Base-by-base conservation (phyloP, 768 basidiomycete species). In the Steccherinum ochraceum region DNA sequence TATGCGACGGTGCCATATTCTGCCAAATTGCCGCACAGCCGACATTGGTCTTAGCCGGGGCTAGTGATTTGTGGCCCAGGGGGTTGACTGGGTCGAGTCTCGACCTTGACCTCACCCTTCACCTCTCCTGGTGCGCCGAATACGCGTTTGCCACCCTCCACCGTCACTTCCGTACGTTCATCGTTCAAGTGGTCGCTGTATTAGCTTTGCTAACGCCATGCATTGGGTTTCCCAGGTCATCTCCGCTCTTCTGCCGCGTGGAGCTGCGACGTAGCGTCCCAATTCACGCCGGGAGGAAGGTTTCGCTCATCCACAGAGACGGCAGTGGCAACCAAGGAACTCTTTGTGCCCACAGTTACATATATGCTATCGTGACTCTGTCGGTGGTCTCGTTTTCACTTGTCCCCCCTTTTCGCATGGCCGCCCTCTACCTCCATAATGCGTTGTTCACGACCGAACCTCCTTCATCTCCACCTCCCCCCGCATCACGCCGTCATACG, bases 361-460 rank as follows among this genome's bases (percentile, higher is more conserved):
- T 35, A 35, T 35, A 35, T 35, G 30, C 30, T 7, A 35, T 35
- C 30, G 7, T 16, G 7, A 7, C 30, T 16, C 7, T 16, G 30
- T 35, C 30, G 30, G 30, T 16, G 7, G 30, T 35, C 30, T 35
- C 30, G 30, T 35, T 7, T 35, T 16, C 16, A 16, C 30, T 35
- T 7, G 30, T n/a, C 16, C 45, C 13, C 24, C 16, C 24, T 16
- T 39, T 16, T 40, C 47, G 16, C n/a, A 86, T 86, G 84, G 76
- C 80, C 50, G 79, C 78, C 47, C 63, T 82, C 47, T 75, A 77
- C 62, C 72, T 82, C 46, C 81, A 83, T 64, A 75, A 80, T 58
- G 69, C 75, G 25, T 59, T 80, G 49, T 76, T 77, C 63, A 54
- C 70, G 44, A 44, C 52, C 18, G 61, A 64, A 23, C 41, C 41